These are phyloP conservation scores for Celoporthe dispersa DNA, from an alignment of 2,329 filamentous ascomycete genomes.

Conservation along the genomic window DNA sequence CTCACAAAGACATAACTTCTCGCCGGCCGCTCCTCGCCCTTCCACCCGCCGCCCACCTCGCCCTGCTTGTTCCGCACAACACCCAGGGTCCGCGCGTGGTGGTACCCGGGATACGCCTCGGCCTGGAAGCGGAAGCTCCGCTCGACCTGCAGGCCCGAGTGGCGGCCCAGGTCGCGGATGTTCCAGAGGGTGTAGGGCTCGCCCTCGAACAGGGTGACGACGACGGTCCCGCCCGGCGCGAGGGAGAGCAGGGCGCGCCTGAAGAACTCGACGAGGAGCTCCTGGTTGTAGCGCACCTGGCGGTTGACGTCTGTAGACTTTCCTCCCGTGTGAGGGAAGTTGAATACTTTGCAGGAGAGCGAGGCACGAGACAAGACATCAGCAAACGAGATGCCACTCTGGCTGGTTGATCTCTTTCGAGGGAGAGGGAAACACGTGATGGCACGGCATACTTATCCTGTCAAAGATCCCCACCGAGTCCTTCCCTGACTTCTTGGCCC, in stretches of 20 bases:
- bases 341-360: slow-evolving; percentile 63
- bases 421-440: not conserved
- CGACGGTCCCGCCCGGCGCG: slow-evolving; percentile 62
- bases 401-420: not conserved
- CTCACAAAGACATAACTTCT: slow-evolving; percentile 67
- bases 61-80: slow-evolving; percentile 56
- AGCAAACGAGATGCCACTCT: not conserved
- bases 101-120: slow-evolving; percentile 72
- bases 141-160: slow-evolving; percentile 72
- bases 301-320: slow-evolving; percentile 91
- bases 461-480: slow-evolving; percentile 60
- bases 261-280: slow-evolving; percentile 74
- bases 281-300: slow-evolving; percentile 91
- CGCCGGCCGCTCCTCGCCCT: slow-evolving; percentile 55
- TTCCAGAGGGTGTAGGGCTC: slow-evolving; percentile 98
- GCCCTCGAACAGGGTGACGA: slow-evolving; percentile 90
- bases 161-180: slow-evolving; percentile 81
- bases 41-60: slow-evolving; percentile 52
- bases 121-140: slow-evolving; percentile 72
- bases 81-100: slow-evolving; percentile 74
- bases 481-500: slow-evolving; percentile 45
- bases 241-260: slow-evolving; percentile 56
- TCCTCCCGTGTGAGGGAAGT: slow-evolving; percentile 95
- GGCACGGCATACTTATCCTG: slow-evolving; percentile 56
- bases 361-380: not conserved